Base-by-base conservation (phyloP, 805 yeast genomes). In the Candida odintsovae region DNA sequence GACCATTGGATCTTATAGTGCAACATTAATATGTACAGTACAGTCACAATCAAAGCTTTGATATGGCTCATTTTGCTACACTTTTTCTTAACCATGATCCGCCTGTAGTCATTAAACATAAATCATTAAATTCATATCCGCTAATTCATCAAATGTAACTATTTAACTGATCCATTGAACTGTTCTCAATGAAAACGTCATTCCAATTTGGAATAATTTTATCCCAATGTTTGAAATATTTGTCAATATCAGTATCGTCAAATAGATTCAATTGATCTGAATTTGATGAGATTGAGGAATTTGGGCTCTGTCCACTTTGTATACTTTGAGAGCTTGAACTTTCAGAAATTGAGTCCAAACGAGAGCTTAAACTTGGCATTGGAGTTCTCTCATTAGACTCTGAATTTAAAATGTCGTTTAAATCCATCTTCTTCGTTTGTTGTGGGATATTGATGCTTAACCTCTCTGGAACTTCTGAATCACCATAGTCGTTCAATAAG, bases 401-500 rank as follows among this genome's bases (percentile, higher is more conserved):
- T 10, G 46, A 42, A 23, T 47, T 45, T 44, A 51, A 40, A 26
- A 51, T 51, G 26, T 51, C 54, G 37, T 51, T 45, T 4, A 51
- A 19, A 26, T 51, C 52, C 11, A 51, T 26, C 18, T 47, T 49
- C 21, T 43, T 49, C 3, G 46, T n/a, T 8, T 40, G 18, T 21
- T 47, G 45, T 18, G 50, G 53, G 16, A 43, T 44, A 26, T 47
- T 51, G n/a, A 44, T 42, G 11, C 41, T 41, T n/a, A 48, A 15
- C 18, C 51, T 38, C 39, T 65, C 69, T 26, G 43, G 43, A 3
- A 65, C 61, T 41, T 58, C 61, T 6, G 63, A 60, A 38, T 56
- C 62, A 13, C 69, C 68, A 48, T 63, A 65, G 46, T 66, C 68
- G 28, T 61, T 64, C 47, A 66, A 46, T 19, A 51, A 21, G 20